These are phyloP conservation scores for Bathelium albidoporum DNA, from an alignment of 495 filamentous ascomycete species.

Conservation along the genomic window DNA sequence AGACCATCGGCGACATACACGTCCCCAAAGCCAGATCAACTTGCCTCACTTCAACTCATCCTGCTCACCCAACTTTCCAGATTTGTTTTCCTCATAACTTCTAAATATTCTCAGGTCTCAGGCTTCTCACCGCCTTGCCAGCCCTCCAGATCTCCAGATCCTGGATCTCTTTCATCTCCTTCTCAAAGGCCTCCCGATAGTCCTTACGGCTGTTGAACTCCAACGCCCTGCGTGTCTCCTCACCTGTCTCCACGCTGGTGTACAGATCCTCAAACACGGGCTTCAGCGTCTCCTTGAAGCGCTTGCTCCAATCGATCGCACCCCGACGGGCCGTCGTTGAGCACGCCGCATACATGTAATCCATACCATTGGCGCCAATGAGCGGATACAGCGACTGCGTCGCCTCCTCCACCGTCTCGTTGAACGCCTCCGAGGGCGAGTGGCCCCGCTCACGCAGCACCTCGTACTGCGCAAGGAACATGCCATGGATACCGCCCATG, in stretches of 20 bases:
- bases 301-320: slow-evolving; percentile 94
- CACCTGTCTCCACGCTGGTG: slow-evolving; percentile 75
- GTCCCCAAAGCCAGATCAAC: too few relatives aligned
- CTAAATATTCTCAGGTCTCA: slow-evolving; percentile 23
- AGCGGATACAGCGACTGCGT: slow-evolving; percentile 96
- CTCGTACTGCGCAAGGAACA: slow-evolving; percentile 99
- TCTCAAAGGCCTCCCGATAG: slow-evolving; percentile 91
- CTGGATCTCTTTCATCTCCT: slow-evolving; percentile 93
- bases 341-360: slow-evolving; percentile 99
- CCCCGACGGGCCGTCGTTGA: slow-evolving; percentile 96
- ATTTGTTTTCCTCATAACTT: not conserved
- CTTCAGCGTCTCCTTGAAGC: slow-evolving; percentile 94
- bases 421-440: slow-evolving; percentile 96
- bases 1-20: too few relatives aligned
- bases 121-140: slow-evolving; percentile 79
- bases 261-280: slow-evolving; percentile 96
- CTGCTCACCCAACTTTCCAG: not conserved
- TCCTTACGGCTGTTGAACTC: slow-evolving; percentile 91
- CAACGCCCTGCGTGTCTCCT: slow-evolving; percentile 85
- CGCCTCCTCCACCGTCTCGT: slow-evolving; percentile 98
- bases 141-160: slow-evolving; percentile 97
- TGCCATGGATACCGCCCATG: slow-evolving; percentile 99
- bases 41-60: too few relatives aligned
- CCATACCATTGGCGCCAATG: slow-evolving; percentile 94
- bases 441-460: slow-evolving; percentile 97